Percentiles rank a stretch among this genome's conserved stretches.
Evolutionary conservation across 2,329 filamentous ascomycete species (phyloP).

Genomic region (Monosporascus sp.): DNA sequence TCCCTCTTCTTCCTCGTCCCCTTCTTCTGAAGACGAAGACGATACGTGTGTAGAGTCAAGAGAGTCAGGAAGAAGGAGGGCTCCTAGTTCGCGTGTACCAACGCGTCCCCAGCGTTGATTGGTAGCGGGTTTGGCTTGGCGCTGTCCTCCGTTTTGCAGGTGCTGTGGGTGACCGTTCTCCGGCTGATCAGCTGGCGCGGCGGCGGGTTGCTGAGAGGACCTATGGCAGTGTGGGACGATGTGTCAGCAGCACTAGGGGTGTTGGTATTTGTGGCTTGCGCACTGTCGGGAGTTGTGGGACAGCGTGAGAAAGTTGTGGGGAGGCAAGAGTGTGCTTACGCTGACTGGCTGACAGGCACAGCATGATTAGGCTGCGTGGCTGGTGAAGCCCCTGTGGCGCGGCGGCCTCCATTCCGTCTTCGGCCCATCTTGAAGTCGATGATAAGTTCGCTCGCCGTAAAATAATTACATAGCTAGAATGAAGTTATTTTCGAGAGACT

Average conservation of each 20-base stretch:
- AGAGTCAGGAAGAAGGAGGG: constrained; percentile 9
- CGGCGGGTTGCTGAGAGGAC: background rate
- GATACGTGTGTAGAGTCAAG: constrained; percentile 3
- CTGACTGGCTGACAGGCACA: background rate
- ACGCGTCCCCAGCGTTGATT: constrained; percentile 12
- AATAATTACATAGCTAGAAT: no score
- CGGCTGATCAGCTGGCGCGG: background rate
- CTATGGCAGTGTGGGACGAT: background rate
- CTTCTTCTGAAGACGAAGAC: background rate
- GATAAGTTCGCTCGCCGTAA: background rate
- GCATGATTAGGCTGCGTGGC: background rate
- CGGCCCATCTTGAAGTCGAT: background rate
- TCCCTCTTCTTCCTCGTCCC: background rate
- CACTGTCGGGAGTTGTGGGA: no score
- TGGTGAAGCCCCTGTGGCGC: background rate
- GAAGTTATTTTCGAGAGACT: no score
- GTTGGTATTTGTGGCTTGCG: no score
- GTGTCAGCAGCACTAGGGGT: no score
- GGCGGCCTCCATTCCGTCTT: background rate
- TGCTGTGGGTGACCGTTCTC: no score
- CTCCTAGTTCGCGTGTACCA: constrained; percentile 15
- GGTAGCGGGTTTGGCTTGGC: background rate
- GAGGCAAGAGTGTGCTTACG: background rate
- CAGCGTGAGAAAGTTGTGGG: background rate
- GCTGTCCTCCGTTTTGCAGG: no score